Evolutionary conservation across 768 basidiomycete species (phyloP).

Genomic region (Multifurca ochricompacta): DNA sequence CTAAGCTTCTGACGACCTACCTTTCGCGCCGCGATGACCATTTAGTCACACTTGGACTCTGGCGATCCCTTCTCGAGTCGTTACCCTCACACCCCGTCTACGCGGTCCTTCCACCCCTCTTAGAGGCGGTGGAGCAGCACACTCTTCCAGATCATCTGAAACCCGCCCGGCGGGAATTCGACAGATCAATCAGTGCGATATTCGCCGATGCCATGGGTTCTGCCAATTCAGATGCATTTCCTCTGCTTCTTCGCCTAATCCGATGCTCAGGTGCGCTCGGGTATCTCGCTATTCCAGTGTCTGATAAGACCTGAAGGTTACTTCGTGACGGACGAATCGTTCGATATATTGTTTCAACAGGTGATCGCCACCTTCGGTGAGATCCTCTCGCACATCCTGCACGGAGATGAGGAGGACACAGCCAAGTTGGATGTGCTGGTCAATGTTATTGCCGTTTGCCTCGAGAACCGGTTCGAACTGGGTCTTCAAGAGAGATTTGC

Average conservation of each 20-base stretch:
- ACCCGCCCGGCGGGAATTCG: slow-evolving; percentile 39
- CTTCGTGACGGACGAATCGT: slow-evolving; percentile 29
- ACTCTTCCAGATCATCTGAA: slow-evolving; percentile 39
- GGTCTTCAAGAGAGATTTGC: not conserved
- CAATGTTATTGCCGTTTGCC: slow-evolving; percentile 11
- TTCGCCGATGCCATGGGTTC: slow-evolving; percentile 33
- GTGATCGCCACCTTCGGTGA: slow-evolving; percentile 19
- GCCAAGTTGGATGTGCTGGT: slow-evolving; percentile 1
- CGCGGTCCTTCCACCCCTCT: slow-evolving; percentile 30
- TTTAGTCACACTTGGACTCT: slow-evolving; percentile 31
- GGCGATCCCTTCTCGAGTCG: slow-evolving; percentile 41
- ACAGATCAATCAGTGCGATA: slow-evolving; percentile 34
- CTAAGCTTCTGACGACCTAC: slow-evolving; percentile 44
- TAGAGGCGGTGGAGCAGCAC: slow-evolving; percentile 35
- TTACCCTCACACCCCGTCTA: slow-evolving; percentile 32
- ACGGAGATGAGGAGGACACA: slow-evolving; percentile 6
- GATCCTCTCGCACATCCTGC: slow-evolving; percentile 7
- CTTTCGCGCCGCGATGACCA: slow-evolving; percentile 36
- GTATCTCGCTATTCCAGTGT: not conserved
- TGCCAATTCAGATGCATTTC: slow-evolving; percentile 24
- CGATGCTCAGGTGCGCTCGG: slow-evolving; percentile 31
- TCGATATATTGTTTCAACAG: slow-evolving; percentile 26
- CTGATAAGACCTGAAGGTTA: slow-evolving; percentile 21
- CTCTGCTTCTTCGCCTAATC: slow-evolving; percentile 35
- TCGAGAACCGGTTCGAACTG: not conserved